phyloP scores from a whole-genome alignment of 495 filamentous ascomycete species.

The Aspergillus funiculosus region DNA sequence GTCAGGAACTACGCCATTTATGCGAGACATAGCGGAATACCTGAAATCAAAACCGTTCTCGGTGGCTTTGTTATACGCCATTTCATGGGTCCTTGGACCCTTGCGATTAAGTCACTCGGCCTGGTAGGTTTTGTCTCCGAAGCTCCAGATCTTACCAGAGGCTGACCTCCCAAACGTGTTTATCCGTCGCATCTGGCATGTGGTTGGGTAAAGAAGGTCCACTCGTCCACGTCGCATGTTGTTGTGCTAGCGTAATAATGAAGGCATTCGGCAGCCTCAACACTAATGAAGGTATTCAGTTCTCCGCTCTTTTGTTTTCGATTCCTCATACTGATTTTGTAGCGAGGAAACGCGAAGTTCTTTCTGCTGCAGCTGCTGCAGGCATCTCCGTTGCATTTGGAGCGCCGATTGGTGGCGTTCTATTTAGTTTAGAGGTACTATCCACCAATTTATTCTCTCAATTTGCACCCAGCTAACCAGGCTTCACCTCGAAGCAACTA shows the following conservation, averaged over 20 bases:
- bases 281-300: constrained; percentile 91
- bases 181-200: constrained; percentile 90
- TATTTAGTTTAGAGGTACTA: constrained; percentile 85
- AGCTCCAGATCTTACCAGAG: not conserved
- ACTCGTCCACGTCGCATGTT: constrained; percentile 95
- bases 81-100: constrained; percentile 90
- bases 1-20: constrained; percentile 81
- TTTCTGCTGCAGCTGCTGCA: constrained; percentile 90
- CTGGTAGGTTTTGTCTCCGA: constrained; percentile 51
- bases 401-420: constrained; percentile 86
- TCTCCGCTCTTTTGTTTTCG: too few species aligned
- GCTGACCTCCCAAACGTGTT: constrained; percentile 51
- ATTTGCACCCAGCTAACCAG: not conserved
- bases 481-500: constrained; percentile 58
- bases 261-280: constrained; percentile 79
- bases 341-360: constrained; percentile 91
- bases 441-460: not conserved
- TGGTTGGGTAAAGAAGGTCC: constrained; percentile 99
- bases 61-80: constrained; percentile 90
- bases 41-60: constrained; percentile 94
- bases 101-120: constrained; percentile 86
- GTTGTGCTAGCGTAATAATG: constrained; percentile 93
- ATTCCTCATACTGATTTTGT: constrained; percentile 5
- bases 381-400: constrained; percentile 98
- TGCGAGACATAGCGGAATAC: constrained; percentile 94